These are phyloP conservation scores for Cymbidium sinense DNA, from an alignment of 106 monocot genomes.

Conservation along the genomic window DNA sequence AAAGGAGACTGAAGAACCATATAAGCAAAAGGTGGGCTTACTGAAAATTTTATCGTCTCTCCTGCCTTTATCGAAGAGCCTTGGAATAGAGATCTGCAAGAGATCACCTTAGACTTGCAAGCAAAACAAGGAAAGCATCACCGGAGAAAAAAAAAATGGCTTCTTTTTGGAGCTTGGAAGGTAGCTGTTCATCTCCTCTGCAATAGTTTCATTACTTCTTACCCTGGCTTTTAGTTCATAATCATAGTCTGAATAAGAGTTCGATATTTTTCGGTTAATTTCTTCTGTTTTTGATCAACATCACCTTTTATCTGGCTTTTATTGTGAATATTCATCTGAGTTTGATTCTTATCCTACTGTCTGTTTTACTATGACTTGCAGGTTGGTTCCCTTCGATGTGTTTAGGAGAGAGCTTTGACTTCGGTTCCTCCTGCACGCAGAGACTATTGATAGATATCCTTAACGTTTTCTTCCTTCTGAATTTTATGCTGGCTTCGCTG, in stretches of 20 bases:
- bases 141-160: slow-evolving; percentile 2
- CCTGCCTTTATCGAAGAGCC: too few species aligned
- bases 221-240: background rate
- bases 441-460: slow-evolving; percentile 5
- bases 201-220: background rate
- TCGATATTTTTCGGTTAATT: too few species aligned
- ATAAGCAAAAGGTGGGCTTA: too few species aligned
- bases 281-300: too few species aligned
- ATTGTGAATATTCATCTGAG: too few species aligned
- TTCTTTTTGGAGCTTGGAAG: background rate
- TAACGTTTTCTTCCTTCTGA: background rate
- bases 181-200: background rate
- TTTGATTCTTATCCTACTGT: background rate
- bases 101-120: background rate
- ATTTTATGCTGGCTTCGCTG: background rate
- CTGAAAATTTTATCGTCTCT: too few species aligned
- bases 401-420: background rate
- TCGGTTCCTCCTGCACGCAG: slow-evolving; percentile 5
- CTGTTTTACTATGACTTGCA: background rate
- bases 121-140: background rate
- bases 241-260: too few species aligned
- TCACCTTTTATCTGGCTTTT: too few species aligned
- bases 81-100: too few species aligned
- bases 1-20: too few species aligned
- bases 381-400: slow-evolving; percentile 10